Evolutionary conservation across 129 eudicot species (phyloP).

Genomic region (Saposhnikovia divaricata): DNA sequence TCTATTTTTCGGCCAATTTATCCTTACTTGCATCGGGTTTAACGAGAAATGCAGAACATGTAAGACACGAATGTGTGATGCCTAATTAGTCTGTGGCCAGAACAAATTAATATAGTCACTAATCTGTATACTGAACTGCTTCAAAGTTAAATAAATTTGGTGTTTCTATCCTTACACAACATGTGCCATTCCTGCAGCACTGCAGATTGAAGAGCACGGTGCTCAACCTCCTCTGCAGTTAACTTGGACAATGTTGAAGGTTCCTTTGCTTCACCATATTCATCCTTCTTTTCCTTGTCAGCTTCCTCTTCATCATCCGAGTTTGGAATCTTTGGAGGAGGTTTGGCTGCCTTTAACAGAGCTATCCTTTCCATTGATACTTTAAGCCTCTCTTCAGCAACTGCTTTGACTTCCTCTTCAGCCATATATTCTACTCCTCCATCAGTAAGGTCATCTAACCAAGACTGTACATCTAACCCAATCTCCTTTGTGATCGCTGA

Average conservation of each 20-base stretch:
- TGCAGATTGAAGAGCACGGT: conserved; percentile 77
- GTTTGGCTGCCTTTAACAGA: conserved; percentile 74
- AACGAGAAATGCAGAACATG: background rate
- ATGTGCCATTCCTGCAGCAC: conserved; percentile 85
- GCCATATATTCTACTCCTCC: conserved; percentile 91
- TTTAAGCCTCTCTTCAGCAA: conserved; percentile 70
- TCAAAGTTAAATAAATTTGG: conserved; percentile 30
- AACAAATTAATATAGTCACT: background rate
- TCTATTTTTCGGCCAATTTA: too few species aligned
- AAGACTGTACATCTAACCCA: conserved; percentile 66
- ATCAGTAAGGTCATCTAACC: conserved; percentile 89
- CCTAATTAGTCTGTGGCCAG: background rate
- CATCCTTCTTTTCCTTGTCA: conserved; percentile 21
- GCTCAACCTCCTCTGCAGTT: conserved; percentile 89
- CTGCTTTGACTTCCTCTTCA: conserved; percentile 81
- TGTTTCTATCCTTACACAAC: conserved; percentile 66
- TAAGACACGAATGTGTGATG: too few species aligned
- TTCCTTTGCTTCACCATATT: conserved; percentile 44
- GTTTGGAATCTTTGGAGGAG: conserved; percentile 58
- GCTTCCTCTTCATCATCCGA: conserved; percentile 43
- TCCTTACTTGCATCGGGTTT: background rate
- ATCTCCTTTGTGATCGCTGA: conserved; percentile 80
- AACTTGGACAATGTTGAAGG: conserved; percentile 69
- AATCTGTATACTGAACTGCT: background rate
- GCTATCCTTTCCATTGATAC: conserved; percentile 85